Evolutionary conservation across 2,329 filamentous ascomycete species (phyloP).

Genomic region (Sarocladium brachiariae): DNA sequence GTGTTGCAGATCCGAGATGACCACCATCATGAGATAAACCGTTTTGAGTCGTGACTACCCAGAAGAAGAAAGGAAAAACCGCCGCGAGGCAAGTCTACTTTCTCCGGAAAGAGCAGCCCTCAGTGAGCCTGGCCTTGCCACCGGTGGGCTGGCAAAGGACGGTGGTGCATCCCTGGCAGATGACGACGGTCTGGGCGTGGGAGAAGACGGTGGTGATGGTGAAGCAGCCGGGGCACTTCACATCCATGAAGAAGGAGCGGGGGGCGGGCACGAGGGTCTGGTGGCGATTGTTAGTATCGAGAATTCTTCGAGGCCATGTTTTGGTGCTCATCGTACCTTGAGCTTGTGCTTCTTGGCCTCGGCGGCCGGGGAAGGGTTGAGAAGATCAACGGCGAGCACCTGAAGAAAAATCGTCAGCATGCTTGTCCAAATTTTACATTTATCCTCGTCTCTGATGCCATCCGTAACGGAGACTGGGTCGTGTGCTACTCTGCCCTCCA

Average conservation of each 20-base stretch:
- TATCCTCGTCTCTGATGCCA: constrained; percentile 4
- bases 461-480: not conserved
- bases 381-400: constrained; percentile 99
- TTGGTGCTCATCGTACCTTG: constrained; percentile 62
- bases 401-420: constrained; percentile 48
- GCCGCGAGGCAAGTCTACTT: constrained; percentile 70
- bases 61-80: constrained; percentile 36
- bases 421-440: constrained; percentile 15
- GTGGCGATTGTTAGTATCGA: constrained; percentile 16
- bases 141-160: constrained; percentile 99
- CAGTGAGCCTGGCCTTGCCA: constrained; percentile 97
- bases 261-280: constrained; percentile 91
- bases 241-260: constrained; percentile 99
- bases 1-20: constrained; percentile 54
- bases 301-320: constrained; percentile 13
- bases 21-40: constrained; percentile 41
- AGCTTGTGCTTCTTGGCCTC: constrained; percentile 99
- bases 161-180: constrained; percentile 99
- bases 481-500: not conserved
- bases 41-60: constrained; percentile 42
- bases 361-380: constrained; percentile 96
- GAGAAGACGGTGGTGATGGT: constrained; percentile 99
- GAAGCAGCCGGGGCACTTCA: constrained; percentile 99
- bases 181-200: constrained; percentile 99
- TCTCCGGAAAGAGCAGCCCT: constrained; percentile 99